These are phyloP conservation scores for Trichosporon sp. DNA, from an alignment of 1,284 basidiomycete species.

Conservation along the genomic window DNA sequence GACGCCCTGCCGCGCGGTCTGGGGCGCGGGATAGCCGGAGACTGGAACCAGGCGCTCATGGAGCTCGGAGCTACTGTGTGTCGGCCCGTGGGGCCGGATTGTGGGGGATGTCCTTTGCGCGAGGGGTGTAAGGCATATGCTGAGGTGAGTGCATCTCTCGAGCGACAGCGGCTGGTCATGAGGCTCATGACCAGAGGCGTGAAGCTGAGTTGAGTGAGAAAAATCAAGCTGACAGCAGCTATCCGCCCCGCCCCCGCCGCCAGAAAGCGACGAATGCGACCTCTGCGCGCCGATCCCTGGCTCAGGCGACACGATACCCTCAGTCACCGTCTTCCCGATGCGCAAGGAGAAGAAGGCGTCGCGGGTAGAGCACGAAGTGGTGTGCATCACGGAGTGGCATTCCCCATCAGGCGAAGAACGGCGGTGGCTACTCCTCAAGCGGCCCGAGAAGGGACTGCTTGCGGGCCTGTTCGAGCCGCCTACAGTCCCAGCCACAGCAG, in stretches of 20 bases:
- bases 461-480: conserved; percentile 63
- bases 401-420: conserved; percentile 32
- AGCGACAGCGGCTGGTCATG: too few relatives aligned
- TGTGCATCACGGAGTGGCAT: conserved; percentile 82
- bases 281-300: conserved; percentile 63
- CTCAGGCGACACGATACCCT: conserved; percentile 18
- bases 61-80: conserved; percentile 81
- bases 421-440: conserved; percentile 67
- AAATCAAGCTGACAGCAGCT: conserved; percentile 20
- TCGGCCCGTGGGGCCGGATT: conserved; percentile 71
- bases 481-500: conserved; percentile 23
- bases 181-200: too few relatives aligned
- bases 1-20: too few relatives aligned
- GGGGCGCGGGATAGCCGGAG: conserved; percentile 61
- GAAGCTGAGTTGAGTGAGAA: too few relatives aligned
- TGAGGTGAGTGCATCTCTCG: too few relatives aligned
- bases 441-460: conserved; percentile 78
- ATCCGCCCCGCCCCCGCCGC: conserved; percentile 18
- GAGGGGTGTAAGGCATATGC: conserved; percentile 62
- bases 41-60: conserved; percentile 67
- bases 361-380: conserved; percentile 75
- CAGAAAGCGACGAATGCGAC: conserved; percentile 60
- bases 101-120: conserved; percentile 64
- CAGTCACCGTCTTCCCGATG: conserved; percentile 77
- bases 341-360: conserved; percentile 75